A percentile compares a stretch with the other conserved stretches of the same genome.
Conservation (phyloP, 2,329 filamentous ascomycete species). For the Talaromyces sp. region DNA sequence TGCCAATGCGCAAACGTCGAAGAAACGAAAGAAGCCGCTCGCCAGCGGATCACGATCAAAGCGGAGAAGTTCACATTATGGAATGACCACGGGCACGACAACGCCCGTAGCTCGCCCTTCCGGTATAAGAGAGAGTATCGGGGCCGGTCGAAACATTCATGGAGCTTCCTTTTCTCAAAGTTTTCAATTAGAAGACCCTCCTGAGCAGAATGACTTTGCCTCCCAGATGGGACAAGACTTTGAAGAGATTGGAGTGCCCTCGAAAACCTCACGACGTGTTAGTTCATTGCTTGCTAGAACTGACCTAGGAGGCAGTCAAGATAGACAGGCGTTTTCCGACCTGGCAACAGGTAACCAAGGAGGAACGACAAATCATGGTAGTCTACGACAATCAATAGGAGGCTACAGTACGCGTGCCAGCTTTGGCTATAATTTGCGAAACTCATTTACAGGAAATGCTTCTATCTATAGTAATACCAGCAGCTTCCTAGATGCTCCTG, state of each 20-base stretch:
- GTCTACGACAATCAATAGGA: slow-evolving; percentile 70
- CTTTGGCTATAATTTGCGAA: slow-evolving; percentile 52
- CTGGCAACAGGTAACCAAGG: slow-evolving; percentile 53
- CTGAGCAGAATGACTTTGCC: slow-evolving; percentile 58
- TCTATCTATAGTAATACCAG: slow-evolving; percentile 52
- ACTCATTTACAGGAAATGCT: slow-evolving; percentile 54
- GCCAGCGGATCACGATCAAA: slow-evolving; percentile 65
- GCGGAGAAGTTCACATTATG: slow-evolving; percentile 65
- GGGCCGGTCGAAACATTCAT: slow-evolving; percentile 48
- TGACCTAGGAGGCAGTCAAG: slow-evolving; percentile 81
- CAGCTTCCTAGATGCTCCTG: slow-evolving; percentile 66
- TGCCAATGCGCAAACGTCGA: slow-evolving; percentile 51
- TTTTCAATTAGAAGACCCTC: slow-evolving; percentile 52
- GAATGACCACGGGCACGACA: slow-evolving; percentile 65
- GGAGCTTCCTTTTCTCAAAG: slow-evolving; percentile 40
- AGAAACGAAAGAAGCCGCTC: slow-evolving; percentile 48
- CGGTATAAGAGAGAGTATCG: slow-evolving; percentile 74
- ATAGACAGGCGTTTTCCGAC: slow-evolving; percentile 76
- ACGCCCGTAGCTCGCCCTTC: slow-evolving; percentile 69
- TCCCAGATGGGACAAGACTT: slow-evolving; percentile 70
- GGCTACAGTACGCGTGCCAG: slow-evolving; percentile 65
- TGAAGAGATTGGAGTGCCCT: slow-evolving; percentile 53
- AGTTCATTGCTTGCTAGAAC: slow-evolving; percentile 88
- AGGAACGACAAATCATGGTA: slow-evolving; percentile 41
- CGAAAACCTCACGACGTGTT: slow-evolving; percentile 71